Conservation (phyloP, 1,139 yeast genomes). For the Taphrina deformans region DNA sequence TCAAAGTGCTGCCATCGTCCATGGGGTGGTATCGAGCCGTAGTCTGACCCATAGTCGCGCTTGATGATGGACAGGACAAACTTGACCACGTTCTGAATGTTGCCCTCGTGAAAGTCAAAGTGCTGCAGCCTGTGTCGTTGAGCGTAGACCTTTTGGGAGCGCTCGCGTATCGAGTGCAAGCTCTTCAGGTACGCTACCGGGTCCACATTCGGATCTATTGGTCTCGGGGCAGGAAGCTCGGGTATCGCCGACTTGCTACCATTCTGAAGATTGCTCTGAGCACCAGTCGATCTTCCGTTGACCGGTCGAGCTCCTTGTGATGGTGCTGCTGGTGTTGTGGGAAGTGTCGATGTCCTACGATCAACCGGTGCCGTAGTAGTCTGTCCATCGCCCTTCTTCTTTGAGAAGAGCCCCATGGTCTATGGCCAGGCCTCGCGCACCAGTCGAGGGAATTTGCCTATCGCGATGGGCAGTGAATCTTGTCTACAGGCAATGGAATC, state of each 20-base stretch:
- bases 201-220: constrained; percentile 18
- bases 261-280: background rate
- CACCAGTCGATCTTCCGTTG: background rate
- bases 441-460: too few species aligned
- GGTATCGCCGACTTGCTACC: background rate
- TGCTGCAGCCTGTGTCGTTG: constrained; percentile 43
- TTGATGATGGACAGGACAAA: constrained; percentile 41
- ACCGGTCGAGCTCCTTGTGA: too few species aligned
- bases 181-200: constrained; percentile 48
- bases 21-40: constrained; percentile 56
- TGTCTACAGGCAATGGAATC: background rate
- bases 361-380: background rate
- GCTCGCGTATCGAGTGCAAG: constrained; percentile 56
- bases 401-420: constrained; percentile 29
- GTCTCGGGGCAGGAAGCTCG: constrained; percentile 16
- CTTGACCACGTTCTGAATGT: constrained; percentile 10
- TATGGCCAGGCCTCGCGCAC: too few species aligned
- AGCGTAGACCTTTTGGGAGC: constrained; percentile 50
- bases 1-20: constrained; percentile 66
- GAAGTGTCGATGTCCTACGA: background rate
- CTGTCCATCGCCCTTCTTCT: constrained; percentile 14
- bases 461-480: too few species aligned
- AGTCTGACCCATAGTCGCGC: constrained; percentile 50
- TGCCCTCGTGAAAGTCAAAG: constrained; percentile 16
- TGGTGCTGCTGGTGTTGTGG: background rate